These are phyloP conservation scores for Nectriaceae sp. DNA, from an alignment of 2,329 filamentous ascomycete genomes.

Conservation along the genomic window DNA sequence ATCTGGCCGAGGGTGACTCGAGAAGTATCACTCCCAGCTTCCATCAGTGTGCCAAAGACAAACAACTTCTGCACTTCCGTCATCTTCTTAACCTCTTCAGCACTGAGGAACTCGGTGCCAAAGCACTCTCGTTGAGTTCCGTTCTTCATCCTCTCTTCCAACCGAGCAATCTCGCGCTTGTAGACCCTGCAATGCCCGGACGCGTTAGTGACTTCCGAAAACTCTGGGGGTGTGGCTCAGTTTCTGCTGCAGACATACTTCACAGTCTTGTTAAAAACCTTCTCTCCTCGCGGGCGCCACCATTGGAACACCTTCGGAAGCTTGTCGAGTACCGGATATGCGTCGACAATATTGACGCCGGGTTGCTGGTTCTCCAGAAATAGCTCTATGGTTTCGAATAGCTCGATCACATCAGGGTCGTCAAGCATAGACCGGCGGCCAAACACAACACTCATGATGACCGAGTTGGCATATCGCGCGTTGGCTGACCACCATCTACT, in stretches of 20 bases:
- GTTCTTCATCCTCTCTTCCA: not conserved
- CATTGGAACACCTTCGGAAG: constrained; percentile 3
- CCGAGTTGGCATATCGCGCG: constrained; percentile 5
- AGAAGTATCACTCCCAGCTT: constrained; percentile 7
- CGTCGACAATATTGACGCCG: not conserved
- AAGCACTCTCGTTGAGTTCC: constrained; percentile 1
- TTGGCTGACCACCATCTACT: constrained; percentile 7
- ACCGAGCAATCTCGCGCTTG: constrained; percentile 1
- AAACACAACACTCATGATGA: constrained; percentile 13
- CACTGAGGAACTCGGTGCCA: constrained; percentile 3
- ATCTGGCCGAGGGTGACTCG: not conserved
- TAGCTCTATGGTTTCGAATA: constrained; percentile 1
- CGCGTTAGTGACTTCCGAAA: not conserved
- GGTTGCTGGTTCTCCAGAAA: not conserved
- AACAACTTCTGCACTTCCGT: constrained; percentile 2
- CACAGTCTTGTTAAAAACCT: not conserved
- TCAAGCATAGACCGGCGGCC: constrained; percentile 4
- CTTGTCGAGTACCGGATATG: not conserved
- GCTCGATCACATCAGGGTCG: constrained; percentile 5
- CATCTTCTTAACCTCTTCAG: not conserved
- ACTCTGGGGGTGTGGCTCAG: not conserved
- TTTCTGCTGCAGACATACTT: not conserved
- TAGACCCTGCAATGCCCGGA: constrained; percentile 6
- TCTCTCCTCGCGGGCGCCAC: constrained; percentile 4
- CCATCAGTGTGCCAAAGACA: constrained; percentile 4